phyloP scores from a whole-genome alignment of 2,329 filamentous ascomycete genomes.

The Xylariaceae sp. region DNA sequence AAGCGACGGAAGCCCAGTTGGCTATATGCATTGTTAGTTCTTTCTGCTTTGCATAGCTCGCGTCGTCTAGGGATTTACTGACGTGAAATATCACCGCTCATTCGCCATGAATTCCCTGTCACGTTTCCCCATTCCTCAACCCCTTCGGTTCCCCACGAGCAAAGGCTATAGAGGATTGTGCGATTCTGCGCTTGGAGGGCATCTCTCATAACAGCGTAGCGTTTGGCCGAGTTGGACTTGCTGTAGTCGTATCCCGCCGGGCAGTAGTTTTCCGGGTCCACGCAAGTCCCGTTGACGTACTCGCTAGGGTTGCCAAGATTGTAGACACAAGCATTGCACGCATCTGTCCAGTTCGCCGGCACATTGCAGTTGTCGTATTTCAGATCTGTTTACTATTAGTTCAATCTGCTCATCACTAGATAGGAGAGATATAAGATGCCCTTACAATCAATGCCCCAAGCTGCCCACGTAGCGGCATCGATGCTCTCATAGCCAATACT shows the following conservation, averaged over 20 bases:
- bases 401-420: conserved; percentile 11
- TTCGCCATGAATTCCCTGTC: conserved; percentile 46
- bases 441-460: conserved; percentile 56
- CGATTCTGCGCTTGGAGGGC: conserved; percentile 42
- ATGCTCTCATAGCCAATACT: conserved; percentile 53
- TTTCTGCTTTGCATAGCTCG: not conserved
- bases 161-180: conserved; percentile 49
- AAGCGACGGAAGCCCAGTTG: conserved; percentile 21
- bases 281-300: conserved; percentile 18
- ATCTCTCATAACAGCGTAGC: conserved; percentile 51
- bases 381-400: conserved; percentile 36
- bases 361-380: conserved; percentile 56
- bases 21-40: not conserved
- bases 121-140: conserved; percentile 48
- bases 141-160: conserved; percentile 50
- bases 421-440: not conserved
- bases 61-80: not conserved
- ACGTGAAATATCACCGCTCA: conserved; percentile 40
- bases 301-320: conserved; percentile 4
- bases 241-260: conserved; percentile 49
- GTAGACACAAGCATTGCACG: conserved; percentile 31
- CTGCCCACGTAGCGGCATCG: conserved; percentile 55
- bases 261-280: conserved; percentile 11
- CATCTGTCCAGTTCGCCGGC: conserved; percentile 37
- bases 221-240: conserved; percentile 42